These are phyloP conservation scores for Pilasporangium apinafurcum DNA, from an alignment of 352 stramenopile species.

Conservation along the genomic window DNA sequence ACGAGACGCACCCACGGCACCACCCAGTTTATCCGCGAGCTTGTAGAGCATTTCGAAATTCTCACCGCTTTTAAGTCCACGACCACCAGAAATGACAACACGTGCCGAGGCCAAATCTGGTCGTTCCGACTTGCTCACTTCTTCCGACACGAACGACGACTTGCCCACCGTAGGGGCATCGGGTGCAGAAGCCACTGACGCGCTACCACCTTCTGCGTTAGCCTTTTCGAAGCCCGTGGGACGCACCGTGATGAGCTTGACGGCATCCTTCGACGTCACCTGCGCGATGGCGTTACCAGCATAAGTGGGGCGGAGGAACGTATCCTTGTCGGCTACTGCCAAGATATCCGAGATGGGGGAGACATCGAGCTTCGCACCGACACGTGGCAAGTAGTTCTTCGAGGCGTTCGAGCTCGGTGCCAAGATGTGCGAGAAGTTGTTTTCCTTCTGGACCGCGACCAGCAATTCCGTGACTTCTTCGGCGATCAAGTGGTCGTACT, in stretches of 20 bases:
- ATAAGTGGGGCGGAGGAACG: conserved; percentile 91
- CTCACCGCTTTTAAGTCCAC: conserved; percentile 96
- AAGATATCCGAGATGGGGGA: conserved; percentile 97
- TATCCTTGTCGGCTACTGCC: conserved; percentile 86
- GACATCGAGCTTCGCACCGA: conserved; percentile 92
- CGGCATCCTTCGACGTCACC: conserved; percentile 83
- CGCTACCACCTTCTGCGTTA: conserved; percentile 59
- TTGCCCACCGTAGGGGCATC: conserved; percentile 49
- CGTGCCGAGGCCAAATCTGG: conserved; percentile 92
- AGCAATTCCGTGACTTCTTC: conserved; percentile 84
- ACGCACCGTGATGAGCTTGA: conserved; percentile 96
- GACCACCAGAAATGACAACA: conserved; percentile 95
- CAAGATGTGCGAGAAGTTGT: conserved; percentile 90
- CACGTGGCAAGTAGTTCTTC: conserved; percentile 96
- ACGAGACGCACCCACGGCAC: conserved; percentile 95
- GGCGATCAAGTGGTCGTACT: conserved; percentile 86
- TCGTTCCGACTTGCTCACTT: conserved; percentile 93
- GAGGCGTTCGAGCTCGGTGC: conserved; percentile 93
- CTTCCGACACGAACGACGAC: conserved; percentile 91
- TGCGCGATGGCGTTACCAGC: conserved; percentile 82
- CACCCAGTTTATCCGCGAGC: conserved; percentile 97
- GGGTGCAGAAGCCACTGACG: conserved; percentile 57
- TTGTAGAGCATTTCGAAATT: conserved; percentile 98
- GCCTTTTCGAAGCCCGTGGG: conserved; percentile 98
- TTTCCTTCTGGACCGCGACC: conserved; percentile 48